phyloP scores from a whole-genome alignment of 192 early-diverging fungal species.

The Entomortierella chlamydospora region DNA sequence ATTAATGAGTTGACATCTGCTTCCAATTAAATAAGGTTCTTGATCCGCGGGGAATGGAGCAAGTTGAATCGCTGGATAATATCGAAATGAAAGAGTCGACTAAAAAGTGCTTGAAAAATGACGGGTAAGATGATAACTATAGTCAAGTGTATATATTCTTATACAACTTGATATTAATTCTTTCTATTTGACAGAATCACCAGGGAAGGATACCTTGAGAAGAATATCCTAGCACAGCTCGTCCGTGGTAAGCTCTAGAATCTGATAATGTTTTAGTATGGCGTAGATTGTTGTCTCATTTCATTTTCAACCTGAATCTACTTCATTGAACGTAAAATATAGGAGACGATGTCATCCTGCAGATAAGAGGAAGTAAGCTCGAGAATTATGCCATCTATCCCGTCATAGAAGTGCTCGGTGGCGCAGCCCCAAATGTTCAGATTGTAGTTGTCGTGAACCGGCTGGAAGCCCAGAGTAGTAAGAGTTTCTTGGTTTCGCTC shows the following conservation, averaged over 20 bases:
- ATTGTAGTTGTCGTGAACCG: constrained; percentile 24
- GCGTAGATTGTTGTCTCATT: background rate
- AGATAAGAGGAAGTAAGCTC: constrained; percentile 22
- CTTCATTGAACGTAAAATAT: background rate
- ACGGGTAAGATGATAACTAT: constrained; percentile 7
- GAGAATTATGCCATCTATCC: constrained; percentile 17
- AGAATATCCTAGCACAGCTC: background rate
- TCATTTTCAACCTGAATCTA: too few relatives aligned
- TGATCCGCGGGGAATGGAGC: constrained; percentile 19
- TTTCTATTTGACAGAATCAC: background rate
- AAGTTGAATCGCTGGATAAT: background rate
- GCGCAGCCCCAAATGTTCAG: constrained; percentile 5
- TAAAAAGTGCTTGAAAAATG: constrained; percentile 6
- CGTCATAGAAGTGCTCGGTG: constrained; percentile 21
- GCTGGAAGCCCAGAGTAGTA: constrained; percentile 13
- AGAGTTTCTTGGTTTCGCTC: constrained; percentile 11
- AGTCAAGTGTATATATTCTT: background rate
- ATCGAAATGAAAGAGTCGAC: constrained; percentile 29
- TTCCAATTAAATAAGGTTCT: constrained; percentile 18
- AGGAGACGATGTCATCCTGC: constrained; percentile 32
- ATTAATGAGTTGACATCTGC: too few relatives aligned
- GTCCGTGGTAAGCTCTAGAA: background rate
- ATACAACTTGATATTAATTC: background rate
- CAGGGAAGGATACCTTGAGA: constrained; percentile 14
- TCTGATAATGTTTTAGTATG: background rate